A percentile compares a stretch with the other conserved stretches of the same genome.
phyloP scores from a whole-genome alignment of 2,329 filamentous ascomycete genomes.

The Curvularia lunata region DNA sequence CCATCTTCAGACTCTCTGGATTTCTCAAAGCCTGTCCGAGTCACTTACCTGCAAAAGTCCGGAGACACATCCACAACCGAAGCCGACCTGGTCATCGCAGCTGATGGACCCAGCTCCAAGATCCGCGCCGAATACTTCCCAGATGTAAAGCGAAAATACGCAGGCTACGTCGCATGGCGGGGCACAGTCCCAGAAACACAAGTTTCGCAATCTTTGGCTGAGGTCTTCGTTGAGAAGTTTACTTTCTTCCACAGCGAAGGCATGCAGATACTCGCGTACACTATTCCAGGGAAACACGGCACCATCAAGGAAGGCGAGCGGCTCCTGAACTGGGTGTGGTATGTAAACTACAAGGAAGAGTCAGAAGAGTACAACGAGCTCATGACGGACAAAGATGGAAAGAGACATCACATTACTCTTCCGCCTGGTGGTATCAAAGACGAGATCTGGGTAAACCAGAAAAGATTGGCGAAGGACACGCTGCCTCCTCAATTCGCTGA shows the following conservation, averaged over 20 bases:
- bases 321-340: conserved; percentile 57
- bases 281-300: conserved; percentile 52
- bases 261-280: conserved; percentile 41
- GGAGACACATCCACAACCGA: conserved; percentile 9
- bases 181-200: conserved; percentile 33
- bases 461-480: conserved; percentile 32
- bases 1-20: conserved; percentile 2
- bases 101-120: conserved; percentile 35
- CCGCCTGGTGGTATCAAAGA: conserved; percentile 49
- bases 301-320: conserved; percentile 46
- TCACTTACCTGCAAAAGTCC: conserved; percentile 19
- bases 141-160: conserved; percentile 28
- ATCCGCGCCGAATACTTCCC: conserved; percentile 27
- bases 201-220: conserved; percentile 19
- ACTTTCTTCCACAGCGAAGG: conserved; percentile 27
- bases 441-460: conserved; percentile 48
- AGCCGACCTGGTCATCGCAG: conserved; percentile 32
- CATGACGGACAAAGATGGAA: conserved; percentile 53
- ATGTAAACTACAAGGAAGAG: conserved; percentile 48
- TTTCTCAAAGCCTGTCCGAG: conserved; percentile 10
- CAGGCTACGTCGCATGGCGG: conserved; percentile 38
- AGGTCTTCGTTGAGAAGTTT: conserved; percentile 28
- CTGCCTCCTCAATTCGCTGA: conserved; percentile 51
- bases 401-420: conserved; percentile 51
- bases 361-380: conserved; percentile 48